These are phyloP conservation scores for Talaromyces sp. DNA, from an alignment of 2,329 filamentous ascomycete species.

Conservation along the genomic window DNA sequence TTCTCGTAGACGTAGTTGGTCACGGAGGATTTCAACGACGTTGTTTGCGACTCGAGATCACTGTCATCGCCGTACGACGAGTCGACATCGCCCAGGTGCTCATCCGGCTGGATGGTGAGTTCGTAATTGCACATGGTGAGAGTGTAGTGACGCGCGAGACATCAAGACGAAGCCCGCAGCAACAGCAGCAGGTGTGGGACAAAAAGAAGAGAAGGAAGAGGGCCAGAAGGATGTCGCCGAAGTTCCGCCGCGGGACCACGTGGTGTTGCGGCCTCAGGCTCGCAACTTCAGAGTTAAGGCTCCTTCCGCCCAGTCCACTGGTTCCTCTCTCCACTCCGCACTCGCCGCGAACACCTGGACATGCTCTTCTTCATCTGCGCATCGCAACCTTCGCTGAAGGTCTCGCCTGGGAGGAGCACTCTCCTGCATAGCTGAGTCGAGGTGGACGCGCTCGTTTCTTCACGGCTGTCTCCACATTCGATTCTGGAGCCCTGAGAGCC, in stretches of 20 bases:
- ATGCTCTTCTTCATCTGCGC: not conserved
- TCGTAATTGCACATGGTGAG: not conserved
- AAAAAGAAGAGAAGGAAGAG: not conserved
- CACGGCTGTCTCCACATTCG: not conserved
- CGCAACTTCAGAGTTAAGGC: no score
- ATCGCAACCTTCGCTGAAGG: not conserved
- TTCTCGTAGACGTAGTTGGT: constrained; percentile 20
- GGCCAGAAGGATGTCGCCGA: not conserved
- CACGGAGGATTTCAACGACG: constrained; percentile 14
- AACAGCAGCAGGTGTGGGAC: not conserved
- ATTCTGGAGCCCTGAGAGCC: not conserved
- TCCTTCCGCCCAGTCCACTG: no score
- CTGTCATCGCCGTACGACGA: constrained; percentile 3
- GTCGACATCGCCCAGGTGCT: constrained; percentile 1
- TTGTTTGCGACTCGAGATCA: constrained; percentile 4
- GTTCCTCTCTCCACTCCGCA: no score
- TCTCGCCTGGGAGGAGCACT: not conserved
- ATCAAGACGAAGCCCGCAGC: not conserved
- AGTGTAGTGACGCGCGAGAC: not conserved
- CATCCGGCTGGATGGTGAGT: not conserved
- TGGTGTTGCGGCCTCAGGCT: not conserved
- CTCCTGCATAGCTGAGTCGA: not conserved
- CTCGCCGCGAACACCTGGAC: not conserved
- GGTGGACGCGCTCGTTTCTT: no score
- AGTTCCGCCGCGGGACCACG: not conserved